phyloP scores from a whole-genome alignment of 1,284 basidiomycete genomes.

The Sanghuangporus sanghuang region DNA sequence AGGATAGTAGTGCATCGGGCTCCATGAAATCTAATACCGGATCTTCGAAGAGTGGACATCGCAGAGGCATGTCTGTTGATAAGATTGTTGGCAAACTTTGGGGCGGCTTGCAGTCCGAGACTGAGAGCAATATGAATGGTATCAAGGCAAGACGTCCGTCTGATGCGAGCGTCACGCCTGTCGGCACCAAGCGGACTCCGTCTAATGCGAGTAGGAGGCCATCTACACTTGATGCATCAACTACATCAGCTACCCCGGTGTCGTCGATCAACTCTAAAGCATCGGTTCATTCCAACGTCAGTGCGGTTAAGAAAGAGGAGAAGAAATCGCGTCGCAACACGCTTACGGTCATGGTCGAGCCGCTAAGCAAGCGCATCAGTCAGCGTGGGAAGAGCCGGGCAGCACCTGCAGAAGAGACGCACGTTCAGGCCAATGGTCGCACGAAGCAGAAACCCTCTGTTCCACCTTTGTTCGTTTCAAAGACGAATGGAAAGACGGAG shows the following conservation, averaged over 20 bases:
- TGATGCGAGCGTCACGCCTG: constrained; percentile 25
- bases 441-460: constrained; percentile 12
- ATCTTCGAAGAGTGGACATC: constrained; percentile 43
- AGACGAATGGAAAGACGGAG: background rate
- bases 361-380: constrained; percentile 57
- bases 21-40: constrained; percentile 28
- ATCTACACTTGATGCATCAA: constrained; percentile 31
- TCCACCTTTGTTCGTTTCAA: background rate
- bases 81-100: constrained; percentile 70
- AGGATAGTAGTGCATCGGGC: constrained; percentile 18
- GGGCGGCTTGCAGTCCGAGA: constrained; percentile 24
- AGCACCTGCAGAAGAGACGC: constrained; percentile 25
- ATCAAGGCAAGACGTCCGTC: constrained; percentile 19
- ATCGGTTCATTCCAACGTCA: constrained; percentile 1
- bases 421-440: constrained; percentile 1
- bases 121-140: constrained; percentile 4
- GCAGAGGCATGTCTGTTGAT: constrained; percentile 65
- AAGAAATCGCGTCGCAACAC: constrained; percentile 73
- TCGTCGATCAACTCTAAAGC: constrained; percentile 11
- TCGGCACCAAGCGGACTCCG: constrained; percentile 6
- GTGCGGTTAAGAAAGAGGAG: constrained; percentile 22
- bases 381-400: constrained; percentile 38
- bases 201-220: constrained; percentile 27
- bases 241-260: constrained; percentile 16
- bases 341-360: constrained; percentile 78